Percentiles rank a stretch among this genome's conserved stretches.
Conservation (phyloP, 2,329 filamentous ascomycete species). For the Huntiella moniliformis region DNA sequence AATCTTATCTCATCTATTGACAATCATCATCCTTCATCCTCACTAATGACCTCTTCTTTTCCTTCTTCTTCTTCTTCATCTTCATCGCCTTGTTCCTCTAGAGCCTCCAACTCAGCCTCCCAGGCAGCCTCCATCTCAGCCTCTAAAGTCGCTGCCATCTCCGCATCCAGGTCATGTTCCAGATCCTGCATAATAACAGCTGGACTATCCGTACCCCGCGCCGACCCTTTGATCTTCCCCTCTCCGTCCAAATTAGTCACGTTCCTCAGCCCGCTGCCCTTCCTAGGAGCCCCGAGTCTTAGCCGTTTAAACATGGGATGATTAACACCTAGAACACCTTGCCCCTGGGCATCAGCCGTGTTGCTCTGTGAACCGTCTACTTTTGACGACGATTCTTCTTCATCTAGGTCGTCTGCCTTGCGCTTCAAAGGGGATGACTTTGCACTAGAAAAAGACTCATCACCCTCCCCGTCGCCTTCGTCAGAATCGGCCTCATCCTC, state of each 20-base stretch:
- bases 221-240: slow-evolving; percentile 24
- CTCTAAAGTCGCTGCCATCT: slow-evolving; percentile 42
- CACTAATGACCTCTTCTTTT: background rate
- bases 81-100: background rate
- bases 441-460: background rate
- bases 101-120: background rate
- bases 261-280: slow-evolving; percentile 17
- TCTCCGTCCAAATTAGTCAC: slow-evolving; percentile 12
- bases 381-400: background rate
- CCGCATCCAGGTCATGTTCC: slow-evolving; percentile 40
- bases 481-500: slow-evolving; percentile 13
- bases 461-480: slow-evolving; percentile 13
- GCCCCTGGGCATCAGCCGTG: slow-evolving; percentile 16
- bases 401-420: slow-evolving; percentile 9
- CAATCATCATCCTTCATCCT: background rate
- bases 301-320: slow-evolving; percentile 11
- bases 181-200: slow-evolving; percentile 17
- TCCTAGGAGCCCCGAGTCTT: slow-evolving; percentile 16
- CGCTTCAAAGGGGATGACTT: slow-evolving; percentile 11
- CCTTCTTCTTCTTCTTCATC: background rate
- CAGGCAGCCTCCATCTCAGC: slow-evolving; percentile 13
- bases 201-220: slow-evolving; percentile 19
- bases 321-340: slow-evolving; percentile 22
- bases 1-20: background rate
- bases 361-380: slow-evolving; percentile 12